Evolutionary conservation across 306 rosid genomes (phyloP).

Genomic region (Gillenia trifoliata): DNA sequence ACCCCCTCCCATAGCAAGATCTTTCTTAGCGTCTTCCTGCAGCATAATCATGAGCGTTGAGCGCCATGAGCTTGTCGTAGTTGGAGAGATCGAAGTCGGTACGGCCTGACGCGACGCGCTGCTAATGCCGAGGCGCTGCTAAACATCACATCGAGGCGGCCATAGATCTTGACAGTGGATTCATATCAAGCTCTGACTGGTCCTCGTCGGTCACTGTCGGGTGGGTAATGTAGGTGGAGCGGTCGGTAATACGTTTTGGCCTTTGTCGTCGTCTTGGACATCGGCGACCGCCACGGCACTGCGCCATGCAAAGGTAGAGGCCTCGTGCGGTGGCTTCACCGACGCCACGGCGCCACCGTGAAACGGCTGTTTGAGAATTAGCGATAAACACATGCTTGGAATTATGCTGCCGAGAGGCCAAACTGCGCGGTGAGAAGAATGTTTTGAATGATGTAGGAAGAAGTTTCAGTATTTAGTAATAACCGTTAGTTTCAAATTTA

Average conservation of each 20-base stretch:
- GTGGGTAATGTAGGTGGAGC: constrained; percentile 39
- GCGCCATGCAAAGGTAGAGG: constrained; percentile 37
- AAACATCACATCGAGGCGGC: constrained; percentile 53
- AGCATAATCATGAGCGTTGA: no score
- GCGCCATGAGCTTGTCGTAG: constrained; percentile 15
- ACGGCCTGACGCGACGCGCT: constrained; percentile 31
- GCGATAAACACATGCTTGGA: no score
- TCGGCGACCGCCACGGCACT: constrained; percentile 47
- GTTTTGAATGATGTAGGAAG: no score
- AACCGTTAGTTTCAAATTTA: no score
- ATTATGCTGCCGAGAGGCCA: no score
- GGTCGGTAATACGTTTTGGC: constrained; percentile 25
- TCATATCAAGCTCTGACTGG: constrained; percentile 40
- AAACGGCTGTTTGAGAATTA: no score
- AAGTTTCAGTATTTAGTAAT: no score
- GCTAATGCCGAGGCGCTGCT: constrained; percentile 49
- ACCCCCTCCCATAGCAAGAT: no score
- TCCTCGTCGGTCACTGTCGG: constrained; percentile 49
- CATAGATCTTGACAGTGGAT: constrained; percentile 30
- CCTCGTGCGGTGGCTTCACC: constrained; percentile 56
- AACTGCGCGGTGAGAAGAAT: no score
- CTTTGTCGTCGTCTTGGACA: constrained; percentile 43
- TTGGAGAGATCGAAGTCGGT: constrained; percentile 35
- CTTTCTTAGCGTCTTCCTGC: no score
- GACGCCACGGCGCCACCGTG: constrained; percentile 55